Base-by-base conservation (phyloP, 225 moss, liverwort and hornwort genomes). In the Polytrichum formosum region DNA sequence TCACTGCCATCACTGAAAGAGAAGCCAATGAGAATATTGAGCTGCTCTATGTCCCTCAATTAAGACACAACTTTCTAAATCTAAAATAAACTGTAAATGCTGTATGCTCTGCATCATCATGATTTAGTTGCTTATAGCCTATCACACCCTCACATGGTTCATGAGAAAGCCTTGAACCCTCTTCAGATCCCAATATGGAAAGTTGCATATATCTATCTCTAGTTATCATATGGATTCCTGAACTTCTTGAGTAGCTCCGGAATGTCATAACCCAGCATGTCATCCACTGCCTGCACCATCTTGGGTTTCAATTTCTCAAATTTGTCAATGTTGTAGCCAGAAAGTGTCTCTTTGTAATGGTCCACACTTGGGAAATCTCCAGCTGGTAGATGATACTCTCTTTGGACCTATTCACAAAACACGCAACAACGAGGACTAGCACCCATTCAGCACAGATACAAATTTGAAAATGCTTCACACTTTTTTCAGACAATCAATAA, bases 201-300 rank as follows among this genome's bases (percentile, higher is more conserved):
- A 58, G 58, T 20, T 20, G 21, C 9, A 46, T 3, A 13, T 58
- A 58, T 6, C 19, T 6, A 7, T 9, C 23, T 28, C 68, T 69
- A 83, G 59, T 84, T 80, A 65, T 92, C 92, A 30, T 95, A 95
- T 2, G 96, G 96, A 75, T 96, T 96, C 1, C 93, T 78, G 79
- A 96, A 96, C 72, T 75, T 96, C 74, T 87, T 91, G 74, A 96
- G 81, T 26, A 96, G 77, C 67, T 93, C 91, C 7, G 96, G 96
- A 67, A 93, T 96, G 67, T 93, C 96, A 55, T 93, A 93, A 61
- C 96, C 96, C 19, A 96, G 82, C 96, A 96, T 96, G n/a, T 96
- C 96, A 78, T 96, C 96, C 22, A 96, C 96, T 69, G 90, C 87
- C 75, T 96, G 93, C 55, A 96, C 59, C 90, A 89, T 89, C 77